Evolutionary conservation across 2,329 filamentous ascomycete genomes (phyloP).

Genomic region (Pseudogymnoascus destructans): DNA sequence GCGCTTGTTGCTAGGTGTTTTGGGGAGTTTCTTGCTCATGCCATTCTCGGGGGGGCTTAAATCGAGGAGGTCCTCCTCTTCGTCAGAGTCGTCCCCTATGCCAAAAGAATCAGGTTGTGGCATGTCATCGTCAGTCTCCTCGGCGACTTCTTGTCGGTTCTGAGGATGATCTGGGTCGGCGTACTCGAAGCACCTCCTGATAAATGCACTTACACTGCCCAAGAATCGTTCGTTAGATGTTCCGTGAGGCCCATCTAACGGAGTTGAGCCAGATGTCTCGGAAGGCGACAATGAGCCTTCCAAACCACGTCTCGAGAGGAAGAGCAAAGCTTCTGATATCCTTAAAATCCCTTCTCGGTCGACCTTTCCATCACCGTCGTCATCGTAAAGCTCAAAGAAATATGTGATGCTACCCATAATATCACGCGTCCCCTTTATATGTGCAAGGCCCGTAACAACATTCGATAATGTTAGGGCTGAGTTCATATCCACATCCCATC

Average conservation of each 20-base stretch:
- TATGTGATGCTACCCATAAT: constrained; percentile 98
- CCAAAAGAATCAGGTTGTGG: constrained; percentile 48
- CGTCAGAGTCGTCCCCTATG: constrained; percentile 61
- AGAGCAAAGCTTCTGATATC: constrained; percentile 87
- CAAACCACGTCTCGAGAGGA: constrained; percentile 78
- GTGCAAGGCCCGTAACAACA: constrained; percentile 78
- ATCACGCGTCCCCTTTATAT: constrained; percentile 84
- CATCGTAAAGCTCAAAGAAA: constrained; percentile 95
- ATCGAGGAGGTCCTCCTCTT: constrained; percentile 46
- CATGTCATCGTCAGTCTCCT: constrained; percentile 25
- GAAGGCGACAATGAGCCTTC: constrained; percentile 47
- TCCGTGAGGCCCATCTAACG: constrained; percentile 30
- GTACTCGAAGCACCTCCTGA: constrained; percentile 92
- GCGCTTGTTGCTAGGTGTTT: constrained; percentile 18
- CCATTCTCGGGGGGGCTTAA: constrained; percentile 36
- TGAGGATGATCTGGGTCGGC: constrained; percentile 78
- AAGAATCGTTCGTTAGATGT: constrained; percentile 78
- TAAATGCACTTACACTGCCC: constrained; percentile 88
- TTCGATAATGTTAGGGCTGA: constrained; percentile 78
- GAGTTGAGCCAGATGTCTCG: constrained; percentile 18
- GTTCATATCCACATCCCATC: constrained; percentile 71
- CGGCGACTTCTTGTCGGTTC: constrained; percentile 33
- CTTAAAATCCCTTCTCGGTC: constrained; percentile 89
- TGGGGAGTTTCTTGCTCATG: constrained; percentile 18
- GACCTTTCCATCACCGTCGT: constrained; percentile 78